A percentile compares a stretch with the other conserved stretches of the same genome.
phyloP scores from a whole-genome alignment of 768 basidiomycete species.

The Rhodotorula toruloides region DNA sequence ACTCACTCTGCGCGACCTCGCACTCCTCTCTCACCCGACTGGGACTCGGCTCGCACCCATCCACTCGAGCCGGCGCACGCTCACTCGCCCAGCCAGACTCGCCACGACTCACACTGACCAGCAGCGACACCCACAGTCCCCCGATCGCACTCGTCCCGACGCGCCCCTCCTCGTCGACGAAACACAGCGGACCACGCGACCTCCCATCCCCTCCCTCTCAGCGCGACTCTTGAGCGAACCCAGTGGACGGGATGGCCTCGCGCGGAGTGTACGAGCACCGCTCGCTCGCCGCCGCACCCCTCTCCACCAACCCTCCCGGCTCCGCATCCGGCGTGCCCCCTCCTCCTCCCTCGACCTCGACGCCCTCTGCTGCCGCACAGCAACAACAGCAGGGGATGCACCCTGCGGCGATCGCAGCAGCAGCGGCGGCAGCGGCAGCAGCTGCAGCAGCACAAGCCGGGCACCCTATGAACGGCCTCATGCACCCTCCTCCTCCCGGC shows the following conservation, averaged over 20 bases:
- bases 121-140: background rate
- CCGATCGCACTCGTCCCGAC: background rate
- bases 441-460: background rate
- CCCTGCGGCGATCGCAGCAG: too few relatives aligned
- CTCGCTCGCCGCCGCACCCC: slow-evolving; percentile 18
- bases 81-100: too few relatives aligned
- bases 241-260: background rate
- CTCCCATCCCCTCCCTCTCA: background rate
- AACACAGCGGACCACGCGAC: too few relatives aligned
- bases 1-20: too few relatives aligned
- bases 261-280: slow-evolving; percentile 22
- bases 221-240: background rate
- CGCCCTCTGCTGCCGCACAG: background rate
- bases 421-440: background rate
- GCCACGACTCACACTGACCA: background rate
- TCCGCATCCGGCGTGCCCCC: background rate
- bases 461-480: slow-evolving; percentile 14
- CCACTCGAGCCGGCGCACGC: too few relatives aligned
- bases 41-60: too few relatives aligned
- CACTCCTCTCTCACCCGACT: too few relatives aligned
- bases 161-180: too few relatives aligned
- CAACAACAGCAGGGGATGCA: too few relatives aligned
- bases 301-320: background rate
- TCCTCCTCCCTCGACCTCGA: background rate
- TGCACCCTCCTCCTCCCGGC: background rate